phyloP scores from a whole-genome alignment of 1,139 yeast genomes.

The Magnusiomyces suaveolens region DNA sequence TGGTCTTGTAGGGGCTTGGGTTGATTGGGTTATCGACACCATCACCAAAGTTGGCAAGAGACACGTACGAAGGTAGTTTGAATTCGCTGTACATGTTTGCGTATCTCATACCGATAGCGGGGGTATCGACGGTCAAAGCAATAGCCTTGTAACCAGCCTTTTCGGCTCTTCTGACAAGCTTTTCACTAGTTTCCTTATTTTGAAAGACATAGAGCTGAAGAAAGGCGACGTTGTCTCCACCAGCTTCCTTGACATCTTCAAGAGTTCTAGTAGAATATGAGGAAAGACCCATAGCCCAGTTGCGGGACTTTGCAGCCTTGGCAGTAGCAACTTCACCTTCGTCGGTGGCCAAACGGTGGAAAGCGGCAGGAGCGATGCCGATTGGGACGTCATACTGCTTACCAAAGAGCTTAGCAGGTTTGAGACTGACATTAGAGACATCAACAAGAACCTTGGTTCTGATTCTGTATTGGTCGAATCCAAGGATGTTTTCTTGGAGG shows the following conservation, averaged over 20 bases:
- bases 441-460: slow-evolving; percentile 41
- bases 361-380: slow-evolving; percentile 59
- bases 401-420: slow-evolving; percentile 38
- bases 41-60: slow-evolving; percentile 28
- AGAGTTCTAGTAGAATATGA: slow-evolving; percentile 29
- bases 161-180: slow-evolving; percentile 43
- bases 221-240: slow-evolving; percentile 27
- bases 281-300: slow-evolving; percentile 32
- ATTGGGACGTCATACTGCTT: slow-evolving; percentile 41
- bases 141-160: slow-evolving; percentile 48
- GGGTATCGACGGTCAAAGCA: slow-evolving; percentile 59
- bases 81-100: slow-evolving; percentile 43
- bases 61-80: slow-evolving; percentile 33
- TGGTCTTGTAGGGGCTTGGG: slow-evolving; percentile 18
- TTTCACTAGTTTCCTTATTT: slow-evolving; percentile 36
- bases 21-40: slow-evolving; percentile 26
- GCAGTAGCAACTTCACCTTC: slow-evolving; percentile 48
- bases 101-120: slow-evolving; percentile 55
- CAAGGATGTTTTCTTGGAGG: slow-evolving; percentile 28
- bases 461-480: slow-evolving; percentile 30
- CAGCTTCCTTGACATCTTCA: slow-evolving; percentile 29
- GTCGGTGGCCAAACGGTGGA: slow-evolving; percentile 52
- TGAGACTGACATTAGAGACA: slow-evolving; percentile 33
- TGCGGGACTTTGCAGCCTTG: slow-evolving; percentile 26
- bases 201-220: slow-evolving; percentile 42